Conservation (phyloP, 2,329 filamentous ascomycete genomes). For the Ilyonectria destructans region DNA sequence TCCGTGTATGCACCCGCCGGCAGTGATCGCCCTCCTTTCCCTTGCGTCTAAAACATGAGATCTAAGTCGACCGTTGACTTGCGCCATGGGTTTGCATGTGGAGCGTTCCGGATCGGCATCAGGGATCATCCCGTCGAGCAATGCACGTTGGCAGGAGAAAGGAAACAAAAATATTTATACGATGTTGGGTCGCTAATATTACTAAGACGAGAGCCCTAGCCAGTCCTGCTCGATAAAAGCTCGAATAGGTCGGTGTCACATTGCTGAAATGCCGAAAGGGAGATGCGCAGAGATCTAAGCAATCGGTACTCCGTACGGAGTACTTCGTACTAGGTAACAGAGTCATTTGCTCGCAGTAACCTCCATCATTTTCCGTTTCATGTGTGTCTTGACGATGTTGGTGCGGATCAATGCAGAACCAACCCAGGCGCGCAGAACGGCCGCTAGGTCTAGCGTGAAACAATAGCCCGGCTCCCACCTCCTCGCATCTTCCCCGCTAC, state of each 20-base stretch:
- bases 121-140: conserved; percentile 33
- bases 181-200: not conserved
- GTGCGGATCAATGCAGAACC: conserved; percentile 23
- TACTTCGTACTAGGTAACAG: not conserved
- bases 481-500: not conserved
- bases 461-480: conserved; percentile 24
- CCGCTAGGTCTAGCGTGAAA: conserved; percentile 43
- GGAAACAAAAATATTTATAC: conserved; percentile 13
- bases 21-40: conserved; percentile 24
- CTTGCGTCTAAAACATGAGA: conserved; percentile 37
- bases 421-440: conserved; percentile 24
- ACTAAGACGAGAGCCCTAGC: not conserved
- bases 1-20: conserved; percentile 33
- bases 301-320: too few relatives aligned
- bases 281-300: not conserved
- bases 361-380: conserved; percentile 29
- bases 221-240: not conserved
- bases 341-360: not conserved
- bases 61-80: conserved; percentile 31
- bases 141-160: conserved; percentile 4
- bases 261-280: not conserved
- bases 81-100: conserved; percentile 33
- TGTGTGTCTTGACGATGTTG: conserved; percentile 18
- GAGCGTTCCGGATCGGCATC: conserved; percentile 36
- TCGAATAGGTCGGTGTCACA: not conserved